These are phyloP conservation scores for Coelastrella sp. DNA, from an alignment of 139 green algal species.

Conservation along the genomic window DNA sequence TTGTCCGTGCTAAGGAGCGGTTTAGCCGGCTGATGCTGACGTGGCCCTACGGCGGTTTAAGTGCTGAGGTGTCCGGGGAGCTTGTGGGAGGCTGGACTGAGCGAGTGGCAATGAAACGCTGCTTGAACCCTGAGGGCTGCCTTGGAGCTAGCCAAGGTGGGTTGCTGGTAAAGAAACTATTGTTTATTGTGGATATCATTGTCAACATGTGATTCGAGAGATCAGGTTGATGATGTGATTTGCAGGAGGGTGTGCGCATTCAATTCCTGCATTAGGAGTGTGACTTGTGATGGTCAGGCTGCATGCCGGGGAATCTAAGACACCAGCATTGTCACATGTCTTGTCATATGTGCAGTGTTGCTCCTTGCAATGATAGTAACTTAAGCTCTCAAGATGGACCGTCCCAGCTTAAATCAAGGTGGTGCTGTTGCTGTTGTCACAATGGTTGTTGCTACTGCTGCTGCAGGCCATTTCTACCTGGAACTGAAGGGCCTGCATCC, in stretches of 20 bases:
- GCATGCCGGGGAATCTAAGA: too few relatives aligned
- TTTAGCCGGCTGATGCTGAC: conserved; percentile 60
- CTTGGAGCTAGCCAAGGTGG: conserved; percentile 28
- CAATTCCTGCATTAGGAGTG: too few relatives aligned
- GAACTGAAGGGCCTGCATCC: conserved; percentile 70
- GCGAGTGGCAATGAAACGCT: conserved; percentile 65
- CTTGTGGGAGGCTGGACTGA: conserved; percentile 78
- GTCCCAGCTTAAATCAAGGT: not conserved
- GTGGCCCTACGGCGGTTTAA: conserved; percentile 80
- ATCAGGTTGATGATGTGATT: too few relatives aligned
- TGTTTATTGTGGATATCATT: too few relatives aligned
- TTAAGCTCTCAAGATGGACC: too few relatives aligned
- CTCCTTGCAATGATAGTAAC: too few relatives aligned
- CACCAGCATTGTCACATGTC: too few relatives aligned
- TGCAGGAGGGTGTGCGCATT: too few relatives aligned
- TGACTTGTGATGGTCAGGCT: too few relatives aligned
- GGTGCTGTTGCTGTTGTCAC: not conserved
- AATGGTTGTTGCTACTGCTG: not conserved
- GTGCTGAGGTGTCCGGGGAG: conserved; percentile 76
- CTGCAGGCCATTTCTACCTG: conserved; percentile 57
- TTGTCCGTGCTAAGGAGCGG: conserved; percentile 55
- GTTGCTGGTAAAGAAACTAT: not conserved
- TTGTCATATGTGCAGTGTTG: too few relatives aligned
- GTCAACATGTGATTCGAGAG: too few relatives aligned
- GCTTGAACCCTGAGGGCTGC: conserved; percentile 41